Base-by-base conservation (phyloP, 305 asterid species). In the Andrographis paniculata region DNA sequence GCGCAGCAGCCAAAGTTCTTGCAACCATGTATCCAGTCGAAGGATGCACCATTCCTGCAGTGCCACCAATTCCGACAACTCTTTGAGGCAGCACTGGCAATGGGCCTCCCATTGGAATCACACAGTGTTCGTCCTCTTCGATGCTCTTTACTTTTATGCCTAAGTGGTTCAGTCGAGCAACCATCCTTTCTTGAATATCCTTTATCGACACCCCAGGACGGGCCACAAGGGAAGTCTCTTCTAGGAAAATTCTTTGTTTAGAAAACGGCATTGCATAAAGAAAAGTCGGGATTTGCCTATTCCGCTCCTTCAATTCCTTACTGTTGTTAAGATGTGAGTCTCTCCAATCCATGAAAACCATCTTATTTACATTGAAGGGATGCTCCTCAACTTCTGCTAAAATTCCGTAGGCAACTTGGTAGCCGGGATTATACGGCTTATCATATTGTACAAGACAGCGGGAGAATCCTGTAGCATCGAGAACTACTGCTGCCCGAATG, bases 261-360 rank as follows among this genome's bases (percentile, higher is more conserved):
- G 96, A 91, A 71, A 91, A 91, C 14, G 99, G 99, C 99, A 91
- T 86, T 17, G 95, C 99, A 42, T 91, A 91, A 7, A 86, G 83
- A 56, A 86, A 86, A 62, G 99, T 86, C 0, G 99, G 99, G n/a
- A 73, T 72, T 76, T 50, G 83, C 20, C 64, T 61, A 40, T 86
- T 91, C 61, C 82, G 59, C 68, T 86, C 94, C 68, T 64, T 66
- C 20, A 91, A 68, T 53, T 68, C 89, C 42, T 48, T 41, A 42
- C 72, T 78, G 47, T 60, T 71, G 30, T 58, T 51, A 15, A 91
- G 87, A 67, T 91, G 99, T 0, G 95, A 77, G 56, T 91, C 94
- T 49, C 99, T 66, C 99, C 99, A 86, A 60, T 91, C 99, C 98
- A 91, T 91, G 83, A 91, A 86, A 52, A 86, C 83, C 98, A 91